Conservation (phyloP, 257 asterid species). For the Solanum pinnatisectum region DNA sequence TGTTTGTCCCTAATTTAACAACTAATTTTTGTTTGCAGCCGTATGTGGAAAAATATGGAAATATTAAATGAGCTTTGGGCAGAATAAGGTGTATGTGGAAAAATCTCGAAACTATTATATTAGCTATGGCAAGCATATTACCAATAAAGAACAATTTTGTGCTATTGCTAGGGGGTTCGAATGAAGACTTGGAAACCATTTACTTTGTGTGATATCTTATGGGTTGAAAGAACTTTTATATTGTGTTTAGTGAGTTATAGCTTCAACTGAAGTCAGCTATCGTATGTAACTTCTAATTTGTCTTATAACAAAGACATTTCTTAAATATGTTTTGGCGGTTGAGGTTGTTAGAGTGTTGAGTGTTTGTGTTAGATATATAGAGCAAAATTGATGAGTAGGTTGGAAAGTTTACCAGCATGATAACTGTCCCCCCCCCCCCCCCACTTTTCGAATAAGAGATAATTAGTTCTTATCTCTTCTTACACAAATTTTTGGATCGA, state of each 20-base stretch:
- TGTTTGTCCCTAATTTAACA: slow-evolving; percentile 1
- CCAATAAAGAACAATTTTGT: not conserved
- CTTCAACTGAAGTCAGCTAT: not conserved
- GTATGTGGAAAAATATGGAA: slow-evolving; percentile 54
- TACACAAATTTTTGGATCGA: too few relatives aligned
- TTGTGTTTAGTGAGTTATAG: not conserved
- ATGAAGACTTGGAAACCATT: not conserved
- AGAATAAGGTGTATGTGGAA: not conserved
- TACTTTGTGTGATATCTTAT: not conserved
- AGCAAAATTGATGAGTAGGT: too few relatives aligned
- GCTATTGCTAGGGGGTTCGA: not conserved
- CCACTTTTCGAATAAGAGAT: too few relatives aligned
- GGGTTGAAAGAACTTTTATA: not conserved
- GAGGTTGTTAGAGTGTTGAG: not conserved
- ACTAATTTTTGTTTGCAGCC: slow-evolving; percentile 55
- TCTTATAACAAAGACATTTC: not conserved
- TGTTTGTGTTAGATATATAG: not conserved
- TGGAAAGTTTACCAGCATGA: too few relatives aligned
- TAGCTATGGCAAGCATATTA: not conserved
- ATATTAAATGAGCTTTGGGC: slow-evolving; percentile 8
- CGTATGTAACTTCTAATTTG: not conserved
- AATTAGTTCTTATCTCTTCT: too few relatives aligned
- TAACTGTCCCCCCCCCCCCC: too few relatives aligned
- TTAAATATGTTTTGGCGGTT: not conserved
- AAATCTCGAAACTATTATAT: not conserved